Evolutionary conservation across 176 grass and related monocot genomes (phyloP).

Genomic region (Avena sativa): DNA sequence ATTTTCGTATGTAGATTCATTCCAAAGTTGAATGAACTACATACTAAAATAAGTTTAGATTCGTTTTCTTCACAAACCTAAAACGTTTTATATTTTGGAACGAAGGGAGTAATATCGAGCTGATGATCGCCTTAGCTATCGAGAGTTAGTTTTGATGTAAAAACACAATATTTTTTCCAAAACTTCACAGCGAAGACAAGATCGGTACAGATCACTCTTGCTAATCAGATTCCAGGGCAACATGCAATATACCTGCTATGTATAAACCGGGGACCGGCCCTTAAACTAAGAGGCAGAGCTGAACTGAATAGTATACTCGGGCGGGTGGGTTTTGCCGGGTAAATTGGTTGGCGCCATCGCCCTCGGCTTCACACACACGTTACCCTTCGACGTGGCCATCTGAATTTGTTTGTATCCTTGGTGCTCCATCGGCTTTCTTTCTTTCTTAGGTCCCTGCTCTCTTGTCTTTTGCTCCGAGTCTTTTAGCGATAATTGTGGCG

Average conservation of each 20-base stretch:
- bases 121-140: not conserved
- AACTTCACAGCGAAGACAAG: not conserved
- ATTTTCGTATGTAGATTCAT: no score
- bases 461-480: not conserved
- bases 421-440: not conserved
- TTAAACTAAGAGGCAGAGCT: constrained; percentile 7
- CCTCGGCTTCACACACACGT: not conserved
- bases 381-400: not conserved
- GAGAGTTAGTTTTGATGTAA: not conserved
- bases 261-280: not conserved
- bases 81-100: no score
- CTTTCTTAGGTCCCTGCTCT: not conserved
- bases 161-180: not conserved
- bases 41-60: no score
- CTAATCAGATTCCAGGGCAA: constrained; percentile 14
- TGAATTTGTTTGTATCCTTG: constrained; percentile 3
- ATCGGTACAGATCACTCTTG: not conserved
- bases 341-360: not conserved
- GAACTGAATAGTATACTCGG: not conserved
- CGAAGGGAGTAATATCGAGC: no score
- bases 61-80: no score
- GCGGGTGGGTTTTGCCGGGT: not conserved
- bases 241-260: not conserved
- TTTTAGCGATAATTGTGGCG: not conserved
- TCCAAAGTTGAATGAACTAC: no score